A percentile compares a stretch with the other conserved stretches of the same genome.
Conservation (phyloP, 352 stramenopile genomes). For the Globisporangium paddicum region DNA sequence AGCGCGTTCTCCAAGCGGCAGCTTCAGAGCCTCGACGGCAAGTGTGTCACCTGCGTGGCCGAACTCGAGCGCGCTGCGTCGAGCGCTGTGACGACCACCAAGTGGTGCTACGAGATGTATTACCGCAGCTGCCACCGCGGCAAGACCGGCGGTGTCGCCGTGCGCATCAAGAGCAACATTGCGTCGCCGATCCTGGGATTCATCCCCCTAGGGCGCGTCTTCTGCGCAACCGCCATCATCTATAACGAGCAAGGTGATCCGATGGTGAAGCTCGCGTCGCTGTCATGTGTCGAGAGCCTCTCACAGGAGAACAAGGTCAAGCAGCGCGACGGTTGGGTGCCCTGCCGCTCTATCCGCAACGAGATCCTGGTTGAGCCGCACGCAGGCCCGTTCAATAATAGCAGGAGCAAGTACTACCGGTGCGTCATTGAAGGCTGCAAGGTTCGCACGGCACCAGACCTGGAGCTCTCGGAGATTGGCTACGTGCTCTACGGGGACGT, state of each 20-base stretch:
- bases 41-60: slow-evolving; percentile 51
- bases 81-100: slow-evolving; percentile 26
- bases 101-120: slow-evolving; percentile 57
- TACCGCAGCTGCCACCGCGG: slow-evolving; percentile 70
- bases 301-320: slow-evolving; percentile 17
- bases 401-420: slow-evolving; percentile 33
- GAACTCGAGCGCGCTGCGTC: slow-evolving; percentile 37
- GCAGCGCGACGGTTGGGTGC: slow-evolving; percentile 47
- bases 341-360: slow-evolving; percentile 69
- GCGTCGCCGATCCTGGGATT: slow-evolving; percentile 56
- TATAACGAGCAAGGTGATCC: slow-evolving; percentile 72
- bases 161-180: slow-evolving; percentile 66
- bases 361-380: slow-evolving; percentile 65
- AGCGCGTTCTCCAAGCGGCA: slow-evolving; percentile 70
- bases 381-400: slow-evolving; percentile 31
- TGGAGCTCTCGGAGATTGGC: slow-evolving; percentile 57
- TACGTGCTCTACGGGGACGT: slow-evolving; percentile 77
- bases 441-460: slow-evolving; percentile 37
- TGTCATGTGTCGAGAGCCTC: slow-evolving; percentile 28
- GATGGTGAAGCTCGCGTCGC: slow-evolving; percentile 63
- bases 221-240: slow-evolving; percentile 45
- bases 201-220: slow-evolving; percentile 62
- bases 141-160: slow-evolving; percentile 57
- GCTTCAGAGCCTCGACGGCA: slow-evolving; percentile 52
- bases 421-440: slow-evolving; percentile 82